Base-by-base conservation (phyloP, 176 grass and related monocot genomes). In the Rhynchospora tenuis region DNA sequence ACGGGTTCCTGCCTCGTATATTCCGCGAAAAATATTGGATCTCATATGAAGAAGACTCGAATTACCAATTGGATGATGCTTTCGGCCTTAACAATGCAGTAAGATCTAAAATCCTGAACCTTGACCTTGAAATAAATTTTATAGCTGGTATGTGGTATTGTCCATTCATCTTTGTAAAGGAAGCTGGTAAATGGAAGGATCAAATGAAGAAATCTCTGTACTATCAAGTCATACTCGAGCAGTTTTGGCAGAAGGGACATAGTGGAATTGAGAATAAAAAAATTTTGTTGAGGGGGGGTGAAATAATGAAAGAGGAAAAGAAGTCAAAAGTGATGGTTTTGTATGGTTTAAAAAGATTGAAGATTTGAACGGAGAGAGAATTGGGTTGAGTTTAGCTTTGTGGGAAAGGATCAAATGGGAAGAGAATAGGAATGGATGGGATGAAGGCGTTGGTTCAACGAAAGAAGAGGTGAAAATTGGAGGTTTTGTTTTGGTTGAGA, bases 331-430 rank as follows among this genome's bases (percentile, higher is more conserved):
- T 64, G 91, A 91, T 72, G 91, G 80, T 56, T 89, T 88, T 67
- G 43, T 88, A 45, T 93, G 89, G 89, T 91, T 97, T 83, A 80
- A 58, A 70, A 46, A 84, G 52, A 80, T 58, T n/a, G 31, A 33
- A 10, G 23, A 75, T 58, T 29, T 44, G 20, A 80, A 55, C 19
- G 75, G 85, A 33, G 74, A 83, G 80, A 51, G 50, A 4, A 17
- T 91, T 0, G 91, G 83, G 19, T 1, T 97, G 86, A 85, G 81
- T 14, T 62, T 64, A 58, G 79, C 75, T 54, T 46, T 97, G 74
- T 88, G 87, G 93, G 89, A 89, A 58, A 93, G 87, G 80, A 86
- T 97, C 83, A 65, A 38, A 70, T 85, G 87, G 89, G 94, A 97
- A 83, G 81, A 89, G 63, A 86, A 79, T 22, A 91, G 87, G 44